Percentiles rank a stretch among this genome's conserved stretches.
These are phyloP conservation scores for Phyllosticta citribraziliensis DNA, from an alignment of 2,329 filamentous ascomycete genomes.

Conservation along the genomic window DNA sequence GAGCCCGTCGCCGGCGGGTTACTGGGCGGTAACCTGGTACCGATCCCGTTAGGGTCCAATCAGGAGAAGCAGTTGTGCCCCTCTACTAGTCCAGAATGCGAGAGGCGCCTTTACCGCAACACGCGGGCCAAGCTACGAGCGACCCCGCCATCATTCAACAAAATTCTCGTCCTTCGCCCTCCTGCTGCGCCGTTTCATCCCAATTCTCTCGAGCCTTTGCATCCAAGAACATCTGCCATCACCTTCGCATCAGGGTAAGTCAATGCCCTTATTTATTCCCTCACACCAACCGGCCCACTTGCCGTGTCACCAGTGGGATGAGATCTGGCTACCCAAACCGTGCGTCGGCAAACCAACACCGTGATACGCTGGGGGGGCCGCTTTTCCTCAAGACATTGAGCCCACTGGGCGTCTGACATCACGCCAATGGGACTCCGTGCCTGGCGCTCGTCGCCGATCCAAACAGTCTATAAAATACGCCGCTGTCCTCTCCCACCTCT, in stretches of 20 bases:
- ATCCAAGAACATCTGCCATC: neutral
- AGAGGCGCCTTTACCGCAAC: neutral
- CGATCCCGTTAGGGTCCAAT: neutral
- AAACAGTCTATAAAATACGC: neutral
- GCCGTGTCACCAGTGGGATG: constrained; percentile 6
- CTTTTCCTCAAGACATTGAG: constrained; percentile 10
- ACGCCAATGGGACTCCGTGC: constrained; percentile 7
- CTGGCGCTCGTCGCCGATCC: neutral
- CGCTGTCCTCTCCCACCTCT: neutral
- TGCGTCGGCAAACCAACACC: constrained; percentile 4
- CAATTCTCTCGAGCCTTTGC: neutral
- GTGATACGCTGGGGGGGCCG: constrained; percentile 8
- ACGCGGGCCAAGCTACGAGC: neutral
- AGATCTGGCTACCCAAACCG: constrained; percentile 10
- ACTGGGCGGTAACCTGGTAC: neutral
- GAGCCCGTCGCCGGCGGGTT: neutral
- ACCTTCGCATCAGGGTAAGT: neutral
- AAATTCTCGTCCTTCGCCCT: constrained; percentile 1
- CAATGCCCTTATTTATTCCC: neutral
- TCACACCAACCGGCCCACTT: neutral
- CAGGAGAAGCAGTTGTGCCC: neutral
- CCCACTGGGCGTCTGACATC: constrained; percentile 10
- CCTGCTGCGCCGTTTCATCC: neutral
- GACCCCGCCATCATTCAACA: constrained; percentile 11
- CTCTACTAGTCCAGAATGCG: neutral